These are phyloP conservation scores for Chlamydomonas sphaeroides DNA, from an alignment of 139 green algal species.

Conservation along the genomic window DNA sequence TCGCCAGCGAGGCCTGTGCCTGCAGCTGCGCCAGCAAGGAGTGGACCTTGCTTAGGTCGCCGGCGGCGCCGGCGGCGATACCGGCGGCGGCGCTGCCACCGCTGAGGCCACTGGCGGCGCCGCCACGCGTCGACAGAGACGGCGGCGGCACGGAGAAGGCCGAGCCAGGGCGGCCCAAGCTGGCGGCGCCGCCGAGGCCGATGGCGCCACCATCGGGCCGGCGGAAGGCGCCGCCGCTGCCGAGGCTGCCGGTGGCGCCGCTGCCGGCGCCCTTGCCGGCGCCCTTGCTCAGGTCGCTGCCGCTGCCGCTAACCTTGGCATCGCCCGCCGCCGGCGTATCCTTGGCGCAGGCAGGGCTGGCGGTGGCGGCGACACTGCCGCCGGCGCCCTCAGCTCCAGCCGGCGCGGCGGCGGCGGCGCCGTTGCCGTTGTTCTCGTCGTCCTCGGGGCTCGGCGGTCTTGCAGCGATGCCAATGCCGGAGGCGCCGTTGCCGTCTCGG, in stretches of 20 bases:
- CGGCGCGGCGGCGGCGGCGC: not conserved
- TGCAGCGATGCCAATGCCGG: slow-evolving; percentile 11
- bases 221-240: not conserved
- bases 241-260: not conserved
- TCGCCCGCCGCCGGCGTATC: no score
- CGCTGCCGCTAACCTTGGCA: no score
- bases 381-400: not conserved
- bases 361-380: not conserved
- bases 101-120: not conserved
- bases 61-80: no score
- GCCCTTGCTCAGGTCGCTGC: not conserved
- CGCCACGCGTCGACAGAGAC: not conserved
- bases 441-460: not conserved
- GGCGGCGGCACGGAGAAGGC: slow-evolving; percentile 17
- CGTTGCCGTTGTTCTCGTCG: slow-evolving; percentile 2
- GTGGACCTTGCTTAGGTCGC: not conserved
- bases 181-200: not conserved
- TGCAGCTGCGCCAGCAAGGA: slow-evolving; percentile 26
- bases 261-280: not conserved
- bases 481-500: slow-evolving; percentile 32
- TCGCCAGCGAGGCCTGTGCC: slow-evolving; percentile 12
- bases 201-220: not conserved
- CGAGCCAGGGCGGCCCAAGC: slow-evolving; percentile 1
- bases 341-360: no score
- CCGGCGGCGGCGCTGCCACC: not conserved